phyloP scores from a whole-genome alignment of 441 rosid species.

The Jatropha multifida region DNA sequence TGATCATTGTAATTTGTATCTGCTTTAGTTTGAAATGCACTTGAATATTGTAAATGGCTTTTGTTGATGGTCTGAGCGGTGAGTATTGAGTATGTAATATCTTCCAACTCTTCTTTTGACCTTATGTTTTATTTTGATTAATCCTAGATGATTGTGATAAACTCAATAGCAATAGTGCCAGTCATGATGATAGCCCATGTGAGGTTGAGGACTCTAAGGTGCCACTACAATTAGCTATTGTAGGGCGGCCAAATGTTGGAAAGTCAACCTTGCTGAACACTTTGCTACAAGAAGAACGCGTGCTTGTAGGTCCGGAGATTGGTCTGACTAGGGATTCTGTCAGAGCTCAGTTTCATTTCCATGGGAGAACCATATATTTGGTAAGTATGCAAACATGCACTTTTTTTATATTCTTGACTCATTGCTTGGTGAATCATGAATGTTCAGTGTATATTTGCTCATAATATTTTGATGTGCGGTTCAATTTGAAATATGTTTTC shows the following conservation, averaged over 20 bases:
- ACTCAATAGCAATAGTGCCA: slow-evolving; percentile 25
- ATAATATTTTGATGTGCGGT: not conserved
- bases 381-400: slow-evolving; percentile 33
- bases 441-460: not conserved
- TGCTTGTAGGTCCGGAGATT: slow-evolving; percentile 94
- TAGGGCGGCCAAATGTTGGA: slow-evolving; percentile 94
- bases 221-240: slow-evolving; percentile 91
- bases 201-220: slow-evolving; percentile 66
- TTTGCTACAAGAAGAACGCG: slow-evolving; percentile 90
- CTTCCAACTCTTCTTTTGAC: slow-evolving; percentile 9
- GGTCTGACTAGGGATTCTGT: slow-evolving; percentile 96
- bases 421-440: not conserved
- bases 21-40: slow-evolving; percentile 7
- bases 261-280: slow-evolving; percentile 90
- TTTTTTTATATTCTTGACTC: not conserved
- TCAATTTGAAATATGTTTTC: not conserved
- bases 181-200: slow-evolving; percentile 33
- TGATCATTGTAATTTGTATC: not conserved
- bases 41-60: not conserved
- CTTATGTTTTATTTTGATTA: slow-evolving; percentile 24
- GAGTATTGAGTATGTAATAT: not conserved
- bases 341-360: slow-evolving; percentile 75
- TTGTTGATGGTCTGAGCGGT: slow-evolving; percentile 1
- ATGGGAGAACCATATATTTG: slow-evolving; percentile 82
- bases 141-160: slow-evolving; percentile 38